Evolutionary conservation across 352 stramenopile genomes (phyloP).

Genomic region (Globisporangium viniferum): DNA sequence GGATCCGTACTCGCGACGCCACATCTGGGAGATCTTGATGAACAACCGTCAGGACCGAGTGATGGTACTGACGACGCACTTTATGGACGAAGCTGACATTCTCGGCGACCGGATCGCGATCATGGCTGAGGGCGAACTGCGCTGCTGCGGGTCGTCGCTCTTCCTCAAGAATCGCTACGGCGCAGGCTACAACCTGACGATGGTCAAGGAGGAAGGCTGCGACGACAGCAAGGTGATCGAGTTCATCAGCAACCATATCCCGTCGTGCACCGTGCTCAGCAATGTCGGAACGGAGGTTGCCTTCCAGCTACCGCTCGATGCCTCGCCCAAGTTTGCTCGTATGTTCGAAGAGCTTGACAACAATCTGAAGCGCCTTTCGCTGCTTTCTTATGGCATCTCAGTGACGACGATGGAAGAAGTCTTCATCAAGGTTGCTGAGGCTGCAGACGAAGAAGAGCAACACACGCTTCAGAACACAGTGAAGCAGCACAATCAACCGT

Average conservation of each 20-base stretch:
- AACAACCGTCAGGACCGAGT: constrained; percentile 46
- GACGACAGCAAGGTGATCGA: constrained; percentile 33
- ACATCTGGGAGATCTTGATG: constrained; percentile 82
- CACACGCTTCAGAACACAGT: constrained; percentile 35
- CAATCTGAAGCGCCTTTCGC: constrained; percentile 28
- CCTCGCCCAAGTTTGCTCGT: constrained; percentile 44
- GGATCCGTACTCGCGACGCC: constrained; percentile 93
- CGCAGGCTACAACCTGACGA: constrained; percentile 38
- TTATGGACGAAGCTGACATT: constrained; percentile 92
- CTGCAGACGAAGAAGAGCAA: constrained; percentile 40
- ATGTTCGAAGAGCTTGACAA: constrained; percentile 76
- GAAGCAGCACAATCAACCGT: constrained; percentile 8
- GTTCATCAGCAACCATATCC: constrained; percentile 34
- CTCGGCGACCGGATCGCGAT: constrained; percentile 79
- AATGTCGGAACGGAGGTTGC: constrained; percentile 79
- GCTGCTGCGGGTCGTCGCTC: constrained; percentile 58
- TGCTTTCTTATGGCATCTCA: constrained; percentile 77
- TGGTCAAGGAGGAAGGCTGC: constrained; percentile 31
- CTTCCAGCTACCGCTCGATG: constrained; percentile 71
- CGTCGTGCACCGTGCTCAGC: constrained; percentile 55
- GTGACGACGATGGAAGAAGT: constrained; percentile 91
- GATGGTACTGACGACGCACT: constrained; percentile 91
- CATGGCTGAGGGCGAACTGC: constrained; percentile 59
- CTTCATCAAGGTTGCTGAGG: constrained; percentile 87
- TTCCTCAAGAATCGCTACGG: constrained; percentile 73